A percentile compares a stretch with the other conserved stretches of the same genome.
These are phyloP conservation scores for Coemansia erecta DNA, from an alignment of 192 early-diverging fungal genomes.

Conservation along the genomic window DNA sequence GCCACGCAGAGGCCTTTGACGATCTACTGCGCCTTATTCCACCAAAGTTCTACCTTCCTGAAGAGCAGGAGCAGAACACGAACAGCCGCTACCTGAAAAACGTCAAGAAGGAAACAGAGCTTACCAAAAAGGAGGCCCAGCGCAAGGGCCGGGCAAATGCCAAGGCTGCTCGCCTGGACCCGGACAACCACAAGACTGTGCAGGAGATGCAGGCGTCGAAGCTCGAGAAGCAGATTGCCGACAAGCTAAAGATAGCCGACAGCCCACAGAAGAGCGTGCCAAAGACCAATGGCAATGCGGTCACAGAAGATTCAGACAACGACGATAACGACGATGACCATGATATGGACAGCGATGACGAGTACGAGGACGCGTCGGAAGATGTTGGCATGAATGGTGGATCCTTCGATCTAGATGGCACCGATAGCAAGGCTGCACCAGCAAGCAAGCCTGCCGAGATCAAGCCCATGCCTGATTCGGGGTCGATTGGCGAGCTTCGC, in stretches of 20 bases:
- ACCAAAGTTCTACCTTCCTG: slow-evolving; percentile 75
- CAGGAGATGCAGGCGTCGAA: slow-evolving; percentile 65
- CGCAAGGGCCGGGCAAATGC: slow-evolving; percentile 60
- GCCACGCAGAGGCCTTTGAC: slow-evolving; percentile 69
- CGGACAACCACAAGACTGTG: slow-evolving; percentile 72
- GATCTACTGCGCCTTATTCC: slow-evolving; percentile 79
- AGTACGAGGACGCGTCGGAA: slow-evolving; percentile 23
- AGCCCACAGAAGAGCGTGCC: slow-evolving; percentile 7
- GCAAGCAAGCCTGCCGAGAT: slow-evolving; percentile 21
- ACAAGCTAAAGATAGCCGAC: slow-evolving; percentile 26
- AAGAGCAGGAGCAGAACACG: slow-evolving; percentile 58
- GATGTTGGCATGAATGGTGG: slow-evolving; percentile 21
- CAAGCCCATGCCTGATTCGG: slow-evolving; percentile 29
- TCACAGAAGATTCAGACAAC: neutral
- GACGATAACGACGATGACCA: slow-evolving; percentile 12
- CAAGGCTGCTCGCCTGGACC: slow-evolving; percentile 66
- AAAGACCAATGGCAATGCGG: too few relatives aligned
- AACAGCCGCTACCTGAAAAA: slow-evolving; percentile 60
- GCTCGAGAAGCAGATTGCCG: slow-evolving; percentile 43
- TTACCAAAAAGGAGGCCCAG: slow-evolving; percentile 85
- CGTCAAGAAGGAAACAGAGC: slow-evolving; percentile 85
- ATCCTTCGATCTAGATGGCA: slow-evolving; percentile 27
- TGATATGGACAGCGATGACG: slow-evolving; percentile 35
- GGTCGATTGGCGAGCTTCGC: slow-evolving; percentile 60
- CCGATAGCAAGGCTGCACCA: neutral